phyloP scores from a whole-genome alignment of 371 early-diverging fungal genomes.

The Amoeboaphelidium protococcarum region DNA sequence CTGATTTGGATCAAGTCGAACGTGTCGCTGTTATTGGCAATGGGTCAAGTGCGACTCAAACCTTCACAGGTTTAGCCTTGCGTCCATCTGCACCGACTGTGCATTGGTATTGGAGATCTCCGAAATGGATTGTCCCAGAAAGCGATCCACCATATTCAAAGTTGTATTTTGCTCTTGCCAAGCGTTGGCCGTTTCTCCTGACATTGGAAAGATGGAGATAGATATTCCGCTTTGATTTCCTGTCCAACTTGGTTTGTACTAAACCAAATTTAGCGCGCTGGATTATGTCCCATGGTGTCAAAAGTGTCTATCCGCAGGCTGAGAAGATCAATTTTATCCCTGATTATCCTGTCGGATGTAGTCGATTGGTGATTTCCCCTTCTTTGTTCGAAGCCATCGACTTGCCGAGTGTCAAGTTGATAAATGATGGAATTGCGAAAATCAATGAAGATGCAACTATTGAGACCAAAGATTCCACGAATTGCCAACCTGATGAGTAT shows the following conservation, averaged over 20 bases:
- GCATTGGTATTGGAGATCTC: not conserved
- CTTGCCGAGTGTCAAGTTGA: not conserved
- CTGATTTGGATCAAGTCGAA: not conserved
- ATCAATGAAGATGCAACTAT: not conserved
- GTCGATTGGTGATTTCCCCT: not conserved
- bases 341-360: not conserved
- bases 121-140: not conserved
- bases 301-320: not conserved
- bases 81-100: not conserved
- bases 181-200: not conserved
- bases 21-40: not conserved
- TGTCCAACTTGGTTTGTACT: not conserved
- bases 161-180: not conserved
- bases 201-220: not conserved
- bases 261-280: not conserved
- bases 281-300: not conserved
- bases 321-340: not conserved
- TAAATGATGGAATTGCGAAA: not conserved
- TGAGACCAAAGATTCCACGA: not conserved
- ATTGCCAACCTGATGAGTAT: not conserved
- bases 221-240: not conserved
- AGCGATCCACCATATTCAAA: not conserved
- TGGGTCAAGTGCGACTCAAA: not conserved
- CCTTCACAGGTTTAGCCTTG: not conserved
- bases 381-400: not conserved